Evolutionary conservation across 202 grass and related monocot species (phyloP).

Genomic region (Dendrocalamus latiflorus): DNA sequence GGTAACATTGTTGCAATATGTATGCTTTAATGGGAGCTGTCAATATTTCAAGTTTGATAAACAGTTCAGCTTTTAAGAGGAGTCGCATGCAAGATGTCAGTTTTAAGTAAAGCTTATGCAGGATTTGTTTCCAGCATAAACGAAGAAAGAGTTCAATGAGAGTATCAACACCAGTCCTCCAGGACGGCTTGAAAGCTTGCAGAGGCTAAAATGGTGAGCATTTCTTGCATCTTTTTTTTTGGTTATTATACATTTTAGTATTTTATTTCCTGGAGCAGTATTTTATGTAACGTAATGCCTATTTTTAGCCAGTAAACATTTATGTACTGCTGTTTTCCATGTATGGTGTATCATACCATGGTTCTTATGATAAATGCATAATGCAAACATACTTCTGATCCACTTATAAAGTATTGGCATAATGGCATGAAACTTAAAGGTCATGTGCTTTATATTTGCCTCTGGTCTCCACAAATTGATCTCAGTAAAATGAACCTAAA

Average conservation of each 20-base stretch:
- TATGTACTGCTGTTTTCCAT: background rate
- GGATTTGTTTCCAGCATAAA: background rate
- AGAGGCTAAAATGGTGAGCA: constrained; percentile 17
- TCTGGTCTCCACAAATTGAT: background rate
- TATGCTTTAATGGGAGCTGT: background rate
- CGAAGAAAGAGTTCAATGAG: background rate
- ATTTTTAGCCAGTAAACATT: background rate
- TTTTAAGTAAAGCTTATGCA: constrained; percentile 9
- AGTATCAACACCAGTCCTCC: background rate
- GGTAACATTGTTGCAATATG: background rate
- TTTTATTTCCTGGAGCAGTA: background rate
- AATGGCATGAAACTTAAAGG: background rate
- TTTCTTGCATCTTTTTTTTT: background rate
- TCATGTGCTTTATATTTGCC: background rate
- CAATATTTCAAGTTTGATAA: constrained; percentile 3
- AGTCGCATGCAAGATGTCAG: background rate
- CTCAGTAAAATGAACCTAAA: constrained; percentile 3
- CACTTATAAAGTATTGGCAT: background rate
- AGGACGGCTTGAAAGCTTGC: background rate
- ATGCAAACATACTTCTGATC: background rate
- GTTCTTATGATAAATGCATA: background rate
- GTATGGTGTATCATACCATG: background rate
- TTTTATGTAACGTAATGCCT: background rate
- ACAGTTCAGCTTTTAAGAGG: background rate
- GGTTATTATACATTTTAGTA: background rate